Percentiles rank a stretch among this genome's conserved stretches.
Conservation (phyloP, 345 rosid species). For the Hypericum perforatum region DNA sequence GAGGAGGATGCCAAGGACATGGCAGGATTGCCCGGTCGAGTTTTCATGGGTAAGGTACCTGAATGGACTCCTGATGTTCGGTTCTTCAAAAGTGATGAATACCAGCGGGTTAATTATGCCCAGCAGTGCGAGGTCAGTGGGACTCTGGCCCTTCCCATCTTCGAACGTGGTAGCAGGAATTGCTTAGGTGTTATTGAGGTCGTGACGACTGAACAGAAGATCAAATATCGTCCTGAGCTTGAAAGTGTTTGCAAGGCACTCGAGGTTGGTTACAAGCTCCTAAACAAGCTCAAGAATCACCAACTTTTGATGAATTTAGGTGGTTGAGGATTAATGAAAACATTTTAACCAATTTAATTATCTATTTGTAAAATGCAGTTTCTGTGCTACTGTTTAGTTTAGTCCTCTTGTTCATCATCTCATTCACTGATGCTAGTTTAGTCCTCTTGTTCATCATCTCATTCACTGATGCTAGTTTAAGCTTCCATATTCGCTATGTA, state of each 20-base stretch:
- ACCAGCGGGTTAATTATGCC: constrained; percentile 64
- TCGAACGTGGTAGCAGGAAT: constrained; percentile 69
- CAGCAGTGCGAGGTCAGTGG: constrained; percentile 69
- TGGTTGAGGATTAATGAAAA: too few species aligned
- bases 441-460: too few species aligned
- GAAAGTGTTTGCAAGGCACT: constrained; percentile 80
- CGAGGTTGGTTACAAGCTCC: constrained; percentile 44
- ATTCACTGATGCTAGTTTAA: too few species aligned
- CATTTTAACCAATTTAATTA: too few species aligned
- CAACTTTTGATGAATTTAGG: too few species aligned
- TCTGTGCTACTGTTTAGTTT: too few species aligned
- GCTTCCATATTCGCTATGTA: too few species aligned
- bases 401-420: too few species aligned
- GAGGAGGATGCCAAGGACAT: constrained; percentile 56
- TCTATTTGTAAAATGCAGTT: too few species aligned
- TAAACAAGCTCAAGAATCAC: background rate
- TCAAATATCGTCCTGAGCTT: constrained; percentile 58
- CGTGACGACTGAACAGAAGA: constrained; percentile 64
- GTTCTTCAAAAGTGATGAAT: constrained; percentile 79
- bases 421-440: too few species aligned
- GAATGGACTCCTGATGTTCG: constrained; percentile 98
- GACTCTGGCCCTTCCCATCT: constrained; percentile 81
- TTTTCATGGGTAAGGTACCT: constrained; percentile 70
- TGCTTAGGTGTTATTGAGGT: constrained; percentile 92
- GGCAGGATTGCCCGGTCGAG: constrained; percentile 76